These are phyloP conservation scores for Rosa multiflora DNA, from an alignment of 306 rosid genomes.

Conservation along the genomic window DNA sequence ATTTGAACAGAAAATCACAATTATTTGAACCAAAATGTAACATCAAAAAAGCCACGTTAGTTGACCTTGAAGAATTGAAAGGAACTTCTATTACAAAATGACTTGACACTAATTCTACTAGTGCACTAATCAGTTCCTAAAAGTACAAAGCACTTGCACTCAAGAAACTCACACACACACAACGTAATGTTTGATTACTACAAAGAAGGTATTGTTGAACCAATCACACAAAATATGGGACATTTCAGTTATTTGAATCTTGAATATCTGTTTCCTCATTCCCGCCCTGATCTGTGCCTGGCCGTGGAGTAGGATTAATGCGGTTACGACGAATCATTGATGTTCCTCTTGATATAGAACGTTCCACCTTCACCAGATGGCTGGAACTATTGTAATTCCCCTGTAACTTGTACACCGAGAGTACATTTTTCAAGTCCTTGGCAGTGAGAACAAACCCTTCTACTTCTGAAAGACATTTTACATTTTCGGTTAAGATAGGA, in stretches of 20 bases:
- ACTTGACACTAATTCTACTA: too few relatives aligned
- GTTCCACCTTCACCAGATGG: conserved; percentile 3
- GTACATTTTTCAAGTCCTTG: background rate
- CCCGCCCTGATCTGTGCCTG: background rate
- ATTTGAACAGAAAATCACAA: too few relatives aligned
- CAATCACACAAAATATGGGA: background rate
- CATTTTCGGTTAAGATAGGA: background rate
- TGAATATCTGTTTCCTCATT: background rate
- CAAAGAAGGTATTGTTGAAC: too few relatives aligned
- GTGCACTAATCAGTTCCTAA: too few relatives aligned
- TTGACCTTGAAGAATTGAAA: too few relatives aligned
- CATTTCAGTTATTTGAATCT: background rate
- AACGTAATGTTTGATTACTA: too few relatives aligned
- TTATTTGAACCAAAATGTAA: too few relatives aligned
- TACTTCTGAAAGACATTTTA: background rate
- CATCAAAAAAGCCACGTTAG: too few relatives aligned
- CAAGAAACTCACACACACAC: too few relatives aligned
- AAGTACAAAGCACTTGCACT: too few relatives aligned
- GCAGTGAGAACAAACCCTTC: background rate
- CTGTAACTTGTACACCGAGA: background rate
- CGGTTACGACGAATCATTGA: background rate
- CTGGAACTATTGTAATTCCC: background rate
- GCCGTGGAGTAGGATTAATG: background rate
- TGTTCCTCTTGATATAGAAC: background rate
- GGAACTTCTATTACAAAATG: too few relatives aligned